Conservation (phyloP, 805 yeast species). For the Ogataea siamensis region DNA sequence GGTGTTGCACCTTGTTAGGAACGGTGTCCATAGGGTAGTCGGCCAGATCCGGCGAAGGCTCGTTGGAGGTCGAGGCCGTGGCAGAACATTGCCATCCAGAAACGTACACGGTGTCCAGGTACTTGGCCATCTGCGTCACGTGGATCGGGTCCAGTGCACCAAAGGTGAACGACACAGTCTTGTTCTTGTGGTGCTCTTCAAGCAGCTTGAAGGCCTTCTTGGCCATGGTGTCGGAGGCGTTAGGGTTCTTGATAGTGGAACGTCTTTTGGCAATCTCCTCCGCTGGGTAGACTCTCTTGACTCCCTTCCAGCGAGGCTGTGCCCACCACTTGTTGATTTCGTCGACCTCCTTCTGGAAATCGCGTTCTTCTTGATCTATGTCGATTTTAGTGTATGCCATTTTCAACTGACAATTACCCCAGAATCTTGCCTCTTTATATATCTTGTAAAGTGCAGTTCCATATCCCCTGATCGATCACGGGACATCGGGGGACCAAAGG, state of each 20-base stretch:
- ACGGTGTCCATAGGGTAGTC: conserved; percentile 99
- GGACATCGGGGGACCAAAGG: conserved; percentile 11
- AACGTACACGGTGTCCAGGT: conserved; percentile 87
- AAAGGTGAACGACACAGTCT: conserved; percentile 81
- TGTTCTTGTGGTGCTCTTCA: conserved; percentile 66
- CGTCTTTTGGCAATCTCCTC: conserved; percentile 89
- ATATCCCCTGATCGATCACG: conserved; percentile 9
- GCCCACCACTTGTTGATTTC: conserved; percentile 90
- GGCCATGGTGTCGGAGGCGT: conserved; percentile 78
- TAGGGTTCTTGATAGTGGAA: conserved; percentile 69
- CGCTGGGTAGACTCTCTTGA: conserved; percentile 84
- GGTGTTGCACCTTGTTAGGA: conserved; percentile 96
- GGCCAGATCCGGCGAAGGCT: conserved; percentile 97
- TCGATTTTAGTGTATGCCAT: conserved; percentile 58
- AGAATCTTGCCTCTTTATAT: conserved; percentile 1
- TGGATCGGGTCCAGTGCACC: conserved; percentile 97
- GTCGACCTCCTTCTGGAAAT: conserved; percentile 64
- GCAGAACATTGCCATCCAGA: conserved; percentile 99
- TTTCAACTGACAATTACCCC: not conserved
- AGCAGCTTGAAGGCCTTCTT: conserved; percentile 74
- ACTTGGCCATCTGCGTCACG: conserved; percentile 94
- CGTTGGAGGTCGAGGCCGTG: conserved; percentile 95
- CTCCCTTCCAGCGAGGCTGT: conserved; percentile 84
- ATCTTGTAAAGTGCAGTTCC: not conserved
- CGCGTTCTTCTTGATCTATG: conserved; percentile 58